Base-by-base conservation (phyloP, 768 basidiomycete genomes). In the Auricularia sp. region DNA sequence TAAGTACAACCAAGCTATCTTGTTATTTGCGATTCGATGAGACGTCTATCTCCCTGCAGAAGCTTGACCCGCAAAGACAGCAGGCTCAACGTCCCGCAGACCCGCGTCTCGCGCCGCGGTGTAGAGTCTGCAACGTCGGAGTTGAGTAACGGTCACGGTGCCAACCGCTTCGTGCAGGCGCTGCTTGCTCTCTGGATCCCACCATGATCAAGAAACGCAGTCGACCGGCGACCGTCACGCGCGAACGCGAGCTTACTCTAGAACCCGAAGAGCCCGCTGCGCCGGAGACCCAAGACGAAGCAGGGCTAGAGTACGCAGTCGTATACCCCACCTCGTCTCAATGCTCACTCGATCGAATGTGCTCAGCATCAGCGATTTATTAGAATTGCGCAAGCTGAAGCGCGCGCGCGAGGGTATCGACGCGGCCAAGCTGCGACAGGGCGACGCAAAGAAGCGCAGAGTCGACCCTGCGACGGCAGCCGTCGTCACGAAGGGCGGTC, bases 321-420 rank as follows among this genome's bases (percentile, higher is more conserved):
- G 24, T 14, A 56, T 21, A 21, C 13, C 11, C 54, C 10, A 21
- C 54, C 54, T 56, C 24, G 54, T 11, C 44, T 51, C 10, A 8
- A 14, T 14, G 39, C 39, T n/a, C 4, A 14, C 3, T 5, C 56
- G 16, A n/a, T 59, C 24, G 56, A 16, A 42, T 42, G 39, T 42
- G 39, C 39, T 42, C 39, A 42, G 39, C 13, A 42, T 42, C 39
- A 83, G 89, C 68, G 93, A 96, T 63, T 81, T 98, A 18, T 83
- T 96, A 51, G 89, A 94, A 68, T 76, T 97, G 34, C 82, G 93
- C 56, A 93, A 87, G 72, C 77, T 95, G 34, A 82, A 86, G 62
- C 86, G 83, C 71, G 72, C 83, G 36, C 79, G 90, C 64, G 83
- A 87, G 71, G 96, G 95, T 1, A 97, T 98, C 62, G 94, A 97